Evolutionary conservation across 1,139 yeast species (phyloP), one percentile per base, ranked within the genome.

Genomic region (Scheffersomyces quercinus): DNA sequence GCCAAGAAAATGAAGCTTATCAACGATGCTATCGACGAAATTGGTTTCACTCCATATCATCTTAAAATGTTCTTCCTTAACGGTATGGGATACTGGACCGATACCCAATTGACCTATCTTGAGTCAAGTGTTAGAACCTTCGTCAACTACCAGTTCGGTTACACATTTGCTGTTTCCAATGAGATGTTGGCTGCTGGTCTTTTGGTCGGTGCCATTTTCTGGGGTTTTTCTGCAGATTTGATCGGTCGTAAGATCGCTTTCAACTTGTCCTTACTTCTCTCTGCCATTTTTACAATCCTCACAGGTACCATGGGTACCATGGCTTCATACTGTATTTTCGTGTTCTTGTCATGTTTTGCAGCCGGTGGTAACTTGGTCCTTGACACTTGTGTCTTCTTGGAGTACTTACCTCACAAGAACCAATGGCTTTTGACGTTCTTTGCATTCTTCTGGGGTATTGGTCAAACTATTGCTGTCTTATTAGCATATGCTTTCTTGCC

Each of bases 361-460:
- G 75, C 79, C 10, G 86, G 86, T 46, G 86, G 87, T 46, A 82
- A 82, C 54, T 65, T 82, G 46, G 84, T 80, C 2, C 65, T 81
- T 32, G 87, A 82, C 59, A 79, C 82, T 28, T 73, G 84, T 42
- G 80, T 81, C 5, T 80, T 82, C 51, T 62, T 82, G 44, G 87
- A 82, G 55, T 80, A 71, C 50, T 61, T 81, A 45, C 86, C 87
- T 2, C 66, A 68, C 36, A 74, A 73, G 40, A 65, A 73, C 51
- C 82, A 79, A 53, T 79, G 75, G 72, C 58, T 80, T 47, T 67
- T 77, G 39, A 79, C 85, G 0, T 65, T 78, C 31, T 70, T 81
- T 67, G 85, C 86, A 6, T 64, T 70, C 28, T 81, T 79, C 67
- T 82, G 86, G 85, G 84, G 83, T 45, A 59, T 82, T 41, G 86